phyloP scores from a whole-genome alignment of 78 protist species.

The Andalucia godoyi region DNA sequence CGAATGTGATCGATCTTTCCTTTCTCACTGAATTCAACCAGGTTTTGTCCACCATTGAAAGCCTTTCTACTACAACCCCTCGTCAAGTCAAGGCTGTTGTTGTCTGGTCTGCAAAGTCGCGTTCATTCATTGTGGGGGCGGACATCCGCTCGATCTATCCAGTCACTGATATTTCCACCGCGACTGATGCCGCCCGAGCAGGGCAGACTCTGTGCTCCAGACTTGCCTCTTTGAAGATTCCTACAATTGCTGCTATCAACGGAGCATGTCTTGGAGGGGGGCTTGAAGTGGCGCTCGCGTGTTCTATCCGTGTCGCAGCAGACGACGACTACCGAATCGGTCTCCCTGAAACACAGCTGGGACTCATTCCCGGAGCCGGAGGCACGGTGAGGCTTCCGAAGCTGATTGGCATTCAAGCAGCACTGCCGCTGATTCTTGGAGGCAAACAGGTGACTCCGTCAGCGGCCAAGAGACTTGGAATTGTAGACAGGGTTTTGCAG shows the following conservation, averaged over 20 bases:
- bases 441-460: conserved; percentile 27
- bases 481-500: conserved; percentile 22
- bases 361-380: conserved; percentile 51
- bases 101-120: no score
- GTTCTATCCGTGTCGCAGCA: conserved; percentile 7
- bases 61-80: no score
- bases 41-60: no score
- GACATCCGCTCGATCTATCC: conserved; percentile 16
- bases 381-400: conserved; percentile 46
- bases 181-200: not conserved
- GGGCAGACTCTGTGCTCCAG: conserved; percentile 20
- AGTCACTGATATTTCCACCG: not conserved
- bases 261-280: conserved; percentile 57
- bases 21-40: no score
- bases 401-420: conserved; percentile 31
- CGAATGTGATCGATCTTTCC: no score
- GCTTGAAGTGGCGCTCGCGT: conserved; percentile 35
- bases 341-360: conserved; percentile 36
- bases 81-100: no score
- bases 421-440: conserved; percentile 40
- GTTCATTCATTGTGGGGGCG: conserved; percentile 27
- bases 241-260: conserved; percentile 47
- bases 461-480: conserved; percentile 29
- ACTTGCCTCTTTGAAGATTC: not conserved
- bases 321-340: not conserved